Evolutionary conservation across 2,329 filamentous ascomycete species (phyloP), one percentile per base, ranked within the genome.

Genomic region (Arthroderma sp.): DNA sequence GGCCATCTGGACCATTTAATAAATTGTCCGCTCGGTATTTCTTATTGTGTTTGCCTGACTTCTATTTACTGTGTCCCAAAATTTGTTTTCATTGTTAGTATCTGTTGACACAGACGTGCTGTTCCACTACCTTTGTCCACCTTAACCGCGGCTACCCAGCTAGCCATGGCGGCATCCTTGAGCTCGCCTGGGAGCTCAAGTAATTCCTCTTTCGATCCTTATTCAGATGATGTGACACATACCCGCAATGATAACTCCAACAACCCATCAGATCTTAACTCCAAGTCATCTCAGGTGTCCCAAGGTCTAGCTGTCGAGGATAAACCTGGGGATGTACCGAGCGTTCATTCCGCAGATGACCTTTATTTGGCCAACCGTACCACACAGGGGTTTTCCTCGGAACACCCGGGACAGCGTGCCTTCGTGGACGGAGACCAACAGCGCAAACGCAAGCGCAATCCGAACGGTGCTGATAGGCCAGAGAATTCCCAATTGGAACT

Each of bases 161-260:
- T 41, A 50, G 38, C 48, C 31, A 51, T 51, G 50, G 39, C 48
- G 39, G 47, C 42, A 29, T 37, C 40, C 27, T 40, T 43, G 38
- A 43, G 41, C 41, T 42, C 43, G 28, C 40, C 50, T 41, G 42
- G 38, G 29, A 52, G 48, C 41, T 43, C 40, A 36, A 47, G 49
- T 33, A 46, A 50, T 42, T 51, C 49, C 40, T 50, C 51, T 27
- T 54, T 53, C 47, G 46, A 53, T 42, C 49, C 51, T 22, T 50
- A 53, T 42, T 46, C 44, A 36, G 31, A 46, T 36, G 40, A 48
- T 48, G 43, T 39, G 15, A 45, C 38, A 31, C 45, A 49, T 37
- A 7, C 41, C 15, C 15, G 15, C 15, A 22, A 22, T 22, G 15
- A 22, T 22, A 22, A 22, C 15, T 22, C 15, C 15, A 22, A 22